Base-by-base conservation (phyloP, 1,284 basidiomycete species). In the Xerocomus nothofagi region DNA sequence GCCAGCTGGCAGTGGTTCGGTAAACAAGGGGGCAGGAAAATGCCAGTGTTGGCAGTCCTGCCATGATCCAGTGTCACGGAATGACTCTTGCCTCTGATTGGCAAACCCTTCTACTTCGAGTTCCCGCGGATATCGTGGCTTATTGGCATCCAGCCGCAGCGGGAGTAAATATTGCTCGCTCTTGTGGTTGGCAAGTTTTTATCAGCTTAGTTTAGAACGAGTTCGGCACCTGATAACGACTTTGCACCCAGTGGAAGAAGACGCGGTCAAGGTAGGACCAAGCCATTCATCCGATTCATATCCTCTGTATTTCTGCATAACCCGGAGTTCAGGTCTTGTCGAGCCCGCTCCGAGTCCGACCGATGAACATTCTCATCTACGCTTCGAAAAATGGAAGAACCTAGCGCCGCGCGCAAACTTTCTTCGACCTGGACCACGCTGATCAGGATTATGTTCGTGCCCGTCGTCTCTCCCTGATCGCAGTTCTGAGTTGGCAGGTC, bases 1-100 rank as follows among this genome's bases (percentile, higher is more conserved):
- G 44, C 30, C 48, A 39, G 39, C 27, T 39, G 57, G 56, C 56
- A 12, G 59, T 59, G 57, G n/a, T n/a, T n/a, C n/a, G n/a, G n/a
- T n/a, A n/a, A 51, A n/a, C 30, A 6, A 14, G 34, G 17, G 8
- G 36, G 39, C 34, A 15, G 8, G 31, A 27, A 11, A 27, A 11
- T 9, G 9, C 26, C 26, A 4, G 26, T 26, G 26, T 26, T 9
- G 26, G 26, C 6, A 27, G 10, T 11, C 26, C 15, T 8, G 39
- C 18, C 39, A 43, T 24, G 23, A 27, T 20, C 23, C 38, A 42
- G 34, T 15, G 23, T 11, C n/a, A n/a, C n/a, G 21, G 21, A 18
- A 17, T 6, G 36, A 5, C 7, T 30, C 7, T 26, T n/a, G 5
- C 12, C 24, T 31, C 18, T 17, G 15, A 33, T 10, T 9, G 26